phyloP scores from a whole-genome alignment of 2,329 filamentous ascomycete species.

The Cladophialophora bantiana region DNA sequence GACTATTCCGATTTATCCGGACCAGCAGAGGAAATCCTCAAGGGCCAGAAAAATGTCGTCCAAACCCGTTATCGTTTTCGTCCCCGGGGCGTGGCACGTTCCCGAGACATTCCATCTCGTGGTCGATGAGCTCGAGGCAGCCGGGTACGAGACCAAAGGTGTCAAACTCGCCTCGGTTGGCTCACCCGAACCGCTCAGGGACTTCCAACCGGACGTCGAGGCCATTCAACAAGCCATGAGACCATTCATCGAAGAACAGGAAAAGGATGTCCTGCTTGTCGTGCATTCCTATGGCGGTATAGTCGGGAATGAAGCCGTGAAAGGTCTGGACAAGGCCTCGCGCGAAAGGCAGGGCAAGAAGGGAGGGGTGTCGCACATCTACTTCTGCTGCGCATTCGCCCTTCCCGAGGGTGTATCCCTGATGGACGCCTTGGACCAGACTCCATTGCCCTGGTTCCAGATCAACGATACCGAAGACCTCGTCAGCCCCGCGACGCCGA shows the following conservation, averaged over 20 bases:
- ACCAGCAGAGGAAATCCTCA: neutral
- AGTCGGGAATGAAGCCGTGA: constrained; percentile 43
- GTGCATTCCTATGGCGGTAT: constrained; percentile 49
- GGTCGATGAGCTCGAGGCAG: constrained; percentile 42
- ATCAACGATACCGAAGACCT: constrained; percentile 28
- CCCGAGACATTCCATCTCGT: constrained; percentile 45
- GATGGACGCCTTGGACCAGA: constrained; percentile 22
- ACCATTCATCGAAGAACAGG: constrained; percentile 38
- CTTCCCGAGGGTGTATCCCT: constrained; percentile 42
- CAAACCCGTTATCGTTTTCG: constrained; percentile 47
- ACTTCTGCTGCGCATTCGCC: constrained; percentile 49
- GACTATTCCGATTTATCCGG: neutral
- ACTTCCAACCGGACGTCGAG: constrained; percentile 47
- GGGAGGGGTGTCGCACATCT: constrained; percentile 44
- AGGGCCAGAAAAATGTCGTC: constrained; percentile 5
- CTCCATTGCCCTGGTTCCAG: constrained; percentile 31
- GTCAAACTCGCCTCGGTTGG: constrained; percentile 44
- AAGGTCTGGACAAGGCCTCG: constrained; percentile 41
- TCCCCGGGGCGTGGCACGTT: constrained; percentile 51
- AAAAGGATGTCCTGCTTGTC: constrained; percentile 43
- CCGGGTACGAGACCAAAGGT: constrained; percentile 46
- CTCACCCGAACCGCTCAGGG: constrained; percentile 45
- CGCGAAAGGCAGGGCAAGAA: constrained; percentile 40
- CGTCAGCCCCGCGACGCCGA: constrained; percentile 25
- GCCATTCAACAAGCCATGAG: constrained; percentile 43